Evolutionary conservation across 441 rosid species (phyloP), one percentile per base, ranked within the genome.

Genomic region (Erodium texanum): DNA sequence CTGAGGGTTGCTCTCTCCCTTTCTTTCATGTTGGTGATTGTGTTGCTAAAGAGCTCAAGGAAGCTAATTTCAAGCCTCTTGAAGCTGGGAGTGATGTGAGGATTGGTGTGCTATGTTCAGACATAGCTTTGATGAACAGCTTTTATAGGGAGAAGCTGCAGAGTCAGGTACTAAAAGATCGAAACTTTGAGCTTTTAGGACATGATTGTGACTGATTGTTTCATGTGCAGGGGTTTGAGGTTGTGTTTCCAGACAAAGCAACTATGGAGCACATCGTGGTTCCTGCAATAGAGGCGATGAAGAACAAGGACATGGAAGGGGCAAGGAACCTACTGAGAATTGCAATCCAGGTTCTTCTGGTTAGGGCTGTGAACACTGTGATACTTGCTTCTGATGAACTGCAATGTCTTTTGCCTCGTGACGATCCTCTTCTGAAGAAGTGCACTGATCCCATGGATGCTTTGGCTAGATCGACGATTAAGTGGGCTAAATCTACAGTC

Each of bases 391-490:
- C 90, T 5, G 92, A 87, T 64, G 92, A 87, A 45, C 77, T 87
- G 88, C 71, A 70, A 1, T 79, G 80, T 50, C 72, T 89, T 23
- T 76, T 91, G 70, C 96, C 90, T 54, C 70, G 15, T 12, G 78
- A 86, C 14, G 96, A 91, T 81, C 97, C 97, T 66, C 86, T 91
- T 73, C 84, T 85, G 43, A 83, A 81, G 76, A 91, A 87, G 77
- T 91, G 88, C 12, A 78, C 79, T 6, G 81, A 91, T 68, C 97
- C 96, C 22, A 79, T 87, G 82, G 92, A 86, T 36, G 83, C 89
- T 34, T 79, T 89, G 72, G 97, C 82, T 14, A 87, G 80, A 72
- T 82, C 87, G 41, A 82, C 89, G 7, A 72, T 87, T 70, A 79
- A 78, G 50, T 89, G 93, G 96, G 84, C 83, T 59, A 76, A 61